These are phyloP conservation scores for Diatrype stigma DNA, from an alignment of 2,329 filamentous ascomycete species.

Conservation along the genomic window DNA sequence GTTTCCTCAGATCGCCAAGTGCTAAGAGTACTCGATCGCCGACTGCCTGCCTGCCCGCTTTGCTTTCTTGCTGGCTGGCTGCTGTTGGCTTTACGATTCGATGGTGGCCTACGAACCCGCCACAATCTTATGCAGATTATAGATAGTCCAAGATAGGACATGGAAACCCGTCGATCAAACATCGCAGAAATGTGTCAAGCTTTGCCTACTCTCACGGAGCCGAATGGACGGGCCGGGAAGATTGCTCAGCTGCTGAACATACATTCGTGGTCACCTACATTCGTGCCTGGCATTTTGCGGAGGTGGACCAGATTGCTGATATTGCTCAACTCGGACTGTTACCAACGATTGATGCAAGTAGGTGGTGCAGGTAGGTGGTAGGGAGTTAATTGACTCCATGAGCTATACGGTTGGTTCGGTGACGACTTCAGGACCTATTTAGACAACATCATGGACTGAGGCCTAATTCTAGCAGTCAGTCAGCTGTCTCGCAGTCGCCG, in stretches of 20 bases:
- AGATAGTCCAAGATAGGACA: background rate
- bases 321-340: background rate
- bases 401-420: background rate
- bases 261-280: too few relatives aligned
- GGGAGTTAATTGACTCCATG: too few relatives aligned
- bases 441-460: background rate
- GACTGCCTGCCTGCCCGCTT: too few relatives aligned
- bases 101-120: background rate
- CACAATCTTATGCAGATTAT: background rate
- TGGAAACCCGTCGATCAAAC: background rate
- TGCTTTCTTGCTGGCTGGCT: background rate
- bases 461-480: background rate
- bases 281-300: background rate
- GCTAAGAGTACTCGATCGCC: too few relatives aligned
- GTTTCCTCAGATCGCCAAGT: background rate
- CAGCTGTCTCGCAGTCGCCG: background rate
- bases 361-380: too few relatives aligned
- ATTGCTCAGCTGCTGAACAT: background rate
- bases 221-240: background rate
- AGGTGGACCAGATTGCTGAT: background rate
- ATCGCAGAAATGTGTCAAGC: background rate
- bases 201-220: background rate
- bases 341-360: too few relatives aligned
- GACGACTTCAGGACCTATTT: background rate
- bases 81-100: background rate